Percentiles rank a stretch among this genome's conserved stretches.
These are phyloP conservation scores for Besnoitia besnoiti DNA, from an alignment of 169 alveolate species.

Conservation along the genomic window DNA sequence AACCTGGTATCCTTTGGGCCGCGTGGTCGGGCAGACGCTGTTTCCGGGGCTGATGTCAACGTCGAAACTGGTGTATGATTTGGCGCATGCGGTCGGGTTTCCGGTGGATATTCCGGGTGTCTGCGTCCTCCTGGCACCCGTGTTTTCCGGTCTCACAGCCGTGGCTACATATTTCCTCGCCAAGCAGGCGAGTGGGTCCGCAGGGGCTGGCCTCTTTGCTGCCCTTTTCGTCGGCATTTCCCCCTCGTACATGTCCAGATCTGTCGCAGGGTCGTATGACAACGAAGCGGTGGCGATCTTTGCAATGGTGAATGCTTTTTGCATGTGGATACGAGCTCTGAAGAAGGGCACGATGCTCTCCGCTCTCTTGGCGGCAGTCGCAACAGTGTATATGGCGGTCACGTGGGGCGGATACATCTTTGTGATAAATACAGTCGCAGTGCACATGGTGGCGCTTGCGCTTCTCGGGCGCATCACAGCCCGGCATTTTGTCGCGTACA, in stretches of 20 bases:
- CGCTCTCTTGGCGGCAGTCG: conserved; percentile 80
- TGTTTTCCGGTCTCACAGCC: conserved; percentile 94
- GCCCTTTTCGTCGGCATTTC: conserved; percentile 96
- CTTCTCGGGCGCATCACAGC: conserved; percentile 88
- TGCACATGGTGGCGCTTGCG: conserved; percentile 88
- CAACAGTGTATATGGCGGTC: conserved; percentile 84
- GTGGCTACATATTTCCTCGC: conserved; percentile 77
- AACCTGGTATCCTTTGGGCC: conserved; percentile 98
- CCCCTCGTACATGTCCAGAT: conserved; percentile 96
- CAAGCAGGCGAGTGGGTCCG: conserved; percentile 83
- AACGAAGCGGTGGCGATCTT: conserved; percentile 98
- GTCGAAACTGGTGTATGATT: conserved; percentile 83
- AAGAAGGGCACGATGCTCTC: conserved; percentile 90
- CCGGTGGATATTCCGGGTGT: conserved; percentile 93
- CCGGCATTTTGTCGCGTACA: conserved; percentile 90
- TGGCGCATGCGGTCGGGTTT: conserved; percentile 65
- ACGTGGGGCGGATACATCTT: conserved; percentile 99
- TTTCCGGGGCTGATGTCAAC: conserved; percentile 98
- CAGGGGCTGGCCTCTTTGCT: conserved; percentile 94
- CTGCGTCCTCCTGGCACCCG: conserved; percentile 97
- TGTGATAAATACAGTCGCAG: conserved; percentile 94
- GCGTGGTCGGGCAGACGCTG: conserved; percentile 97
- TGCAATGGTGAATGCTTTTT: conserved; percentile 94
- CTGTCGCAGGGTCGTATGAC: conserved; percentile 95
- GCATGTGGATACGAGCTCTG: conserved; percentile 92